Base-by-base conservation (phyloP, 1,284 basidiomycete genomes). In the Hypsizygus ulmarius region DNA sequence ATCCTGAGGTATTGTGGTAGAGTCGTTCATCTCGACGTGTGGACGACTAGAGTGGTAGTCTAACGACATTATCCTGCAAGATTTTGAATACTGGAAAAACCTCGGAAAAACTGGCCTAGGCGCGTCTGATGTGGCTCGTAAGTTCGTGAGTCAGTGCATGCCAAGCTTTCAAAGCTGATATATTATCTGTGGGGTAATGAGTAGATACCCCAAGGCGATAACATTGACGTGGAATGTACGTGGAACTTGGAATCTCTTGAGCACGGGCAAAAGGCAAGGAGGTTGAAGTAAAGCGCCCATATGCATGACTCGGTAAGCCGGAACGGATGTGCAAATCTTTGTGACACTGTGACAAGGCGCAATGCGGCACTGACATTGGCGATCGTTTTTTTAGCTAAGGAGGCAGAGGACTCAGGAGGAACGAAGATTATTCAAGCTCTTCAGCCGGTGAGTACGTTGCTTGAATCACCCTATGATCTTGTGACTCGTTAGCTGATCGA, bases 11-110 rank as follows among this genome's bases (percentile, higher is more conserved):
- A 50, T 53, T 6, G n/a, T 18, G 14, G 19, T 12, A n/a, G 32
- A 39, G 35, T 37, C 33, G 9, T 29, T 14, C 21, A 7, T 30
- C 21, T 25, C 9, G 18, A 12, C 3, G 4, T 3, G 40, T 18
- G 14, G 12, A 25, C 32, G 25, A 19, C 30, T n/a, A 34, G 40
- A 21, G 3, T 11, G 16, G 19, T 11, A 8, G 27, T 10, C 6
- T 11, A 36, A 5, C 3, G 18, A 16, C 15, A 18, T 25, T 37
- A 16, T 41, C 33, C n/a, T 15, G 4, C 28, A 9, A 5, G 27
- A 21, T 29, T 47, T 44, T 44, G 21, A 39, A 28, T n/a, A 21
- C n/a, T 38, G 48, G 52, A 39, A 15, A 51, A 43, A 43, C 25
- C 8, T 46, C 43, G 47, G 51, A 43, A 30, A 41, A 41, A 38